Evolutionary conservation across 2,329 filamentous ascomycete genomes (phyloP), one percentile per base, ranked within the genome.

Genomic region (Penicillium sp.): DNA sequence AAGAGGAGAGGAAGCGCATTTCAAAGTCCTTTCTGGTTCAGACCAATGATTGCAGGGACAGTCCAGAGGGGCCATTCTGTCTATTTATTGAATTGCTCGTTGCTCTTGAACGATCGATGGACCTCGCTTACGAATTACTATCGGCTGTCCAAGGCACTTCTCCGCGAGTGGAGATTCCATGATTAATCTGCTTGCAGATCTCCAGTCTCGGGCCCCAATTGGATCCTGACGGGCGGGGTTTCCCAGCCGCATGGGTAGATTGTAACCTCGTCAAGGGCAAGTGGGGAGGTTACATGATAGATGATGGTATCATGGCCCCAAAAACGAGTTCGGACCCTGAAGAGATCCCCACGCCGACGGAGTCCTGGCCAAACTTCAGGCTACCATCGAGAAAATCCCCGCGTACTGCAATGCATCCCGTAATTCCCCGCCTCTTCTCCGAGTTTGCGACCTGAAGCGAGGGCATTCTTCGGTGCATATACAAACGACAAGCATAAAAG

Each of bases 181-280:
- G 19, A 42, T 42, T 21, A 23, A 42, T 23, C 13, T 29, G 4
- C 27, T 9, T 42, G 39, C 19, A 23, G n/a, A 43, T 23, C 46
- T n/a, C n/a, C 9, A 26, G 4, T n/a, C 43, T 16, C 48, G 23
- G 13, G 16, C 25, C 16, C 5, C 35, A 8, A 61, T 59, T 63
- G 51, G 59, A 39, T 19, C 9, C 4, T 29, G 1, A 9, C 5
- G 25, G 31, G 49, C 27, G 55, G 54, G 54, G 59, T 45, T 35
- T 44, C 3, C 25, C 26, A 39, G 47, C 10, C 47, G 50, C 33
- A 27, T 35, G 23, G n/a, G 4, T n/a, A 29, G 25, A 57, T 51
- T 65, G 62, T 29, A 63, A 64, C 62, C 29, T 60, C 52, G 55
- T 52, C 44, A 60, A 27, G 25, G 14, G 39, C 43, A 62, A 58